These are phyloP conservation scores for Silene vulgaris DNA, from an alignment of 179 eudicot species.

Conservation along the genomic window DNA sequence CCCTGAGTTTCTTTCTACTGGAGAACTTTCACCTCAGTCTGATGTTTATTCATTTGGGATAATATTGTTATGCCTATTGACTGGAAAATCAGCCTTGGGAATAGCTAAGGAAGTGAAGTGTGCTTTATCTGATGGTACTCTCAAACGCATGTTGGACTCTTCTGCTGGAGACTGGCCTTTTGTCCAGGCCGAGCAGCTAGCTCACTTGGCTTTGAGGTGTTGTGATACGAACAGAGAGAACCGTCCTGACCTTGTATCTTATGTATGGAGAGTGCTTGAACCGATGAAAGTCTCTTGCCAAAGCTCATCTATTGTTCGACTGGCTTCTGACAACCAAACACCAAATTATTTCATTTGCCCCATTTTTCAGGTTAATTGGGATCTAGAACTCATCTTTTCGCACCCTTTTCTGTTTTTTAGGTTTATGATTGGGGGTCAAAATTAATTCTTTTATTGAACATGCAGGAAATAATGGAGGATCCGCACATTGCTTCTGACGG, in stretches of 20 bases:
- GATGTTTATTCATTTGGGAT: constrained; percentile 79
- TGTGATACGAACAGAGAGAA: constrained; percentile 42
- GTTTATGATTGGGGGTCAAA: background rate
- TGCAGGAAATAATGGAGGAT: constrained; percentile 49
- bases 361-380: constrained; percentile 35
- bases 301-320: constrained; percentile 28
- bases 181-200: constrained; percentile 73
- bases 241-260: constrained; percentile 66
- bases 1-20: constrained; percentile 52
- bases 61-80: constrained; percentile 52
- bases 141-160: constrained; percentile 50
- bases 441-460: background rate
- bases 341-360: constrained; percentile 48
- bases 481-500: constrained; percentile 39
- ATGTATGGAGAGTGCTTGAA: constrained; percentile 68
- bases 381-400: background rate
- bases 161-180: constrained; percentile 95
- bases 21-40: constrained; percentile 59
- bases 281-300: constrained; percentile 53
- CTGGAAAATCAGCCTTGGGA: constrained; percentile 60
- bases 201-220: constrained; percentile 60
- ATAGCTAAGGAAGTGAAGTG: constrained; percentile 49
- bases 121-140: constrained; percentile 53
- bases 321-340: constrained; percentile 35
- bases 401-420: background rate